Conservation (phyloP, 441 rosid species). For the Populus trichocarpa region DNA sequence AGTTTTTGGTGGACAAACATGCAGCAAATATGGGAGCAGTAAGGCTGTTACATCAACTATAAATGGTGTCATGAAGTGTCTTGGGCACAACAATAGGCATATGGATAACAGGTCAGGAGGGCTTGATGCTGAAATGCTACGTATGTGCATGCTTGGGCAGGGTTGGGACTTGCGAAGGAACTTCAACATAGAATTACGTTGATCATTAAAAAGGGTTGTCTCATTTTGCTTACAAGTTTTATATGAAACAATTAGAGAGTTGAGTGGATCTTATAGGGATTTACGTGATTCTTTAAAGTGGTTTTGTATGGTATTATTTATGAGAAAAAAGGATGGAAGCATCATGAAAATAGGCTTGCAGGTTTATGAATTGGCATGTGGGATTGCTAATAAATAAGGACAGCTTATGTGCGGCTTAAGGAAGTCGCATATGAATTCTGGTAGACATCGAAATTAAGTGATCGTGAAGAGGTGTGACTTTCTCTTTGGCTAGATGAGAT, state of each 20-base stretch:
- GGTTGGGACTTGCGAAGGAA: neutral
- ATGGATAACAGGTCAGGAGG: neutral
- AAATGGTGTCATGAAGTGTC: neutral
- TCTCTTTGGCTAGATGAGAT: too few relatives aligned
- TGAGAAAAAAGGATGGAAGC: too few relatives aligned
- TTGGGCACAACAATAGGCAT: neutral
- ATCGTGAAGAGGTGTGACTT: neutral
- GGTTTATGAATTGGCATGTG: too few relatives aligned
- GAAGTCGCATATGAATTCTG: too few relatives aligned
- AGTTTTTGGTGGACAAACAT: neutral
- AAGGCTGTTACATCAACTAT: neutral
- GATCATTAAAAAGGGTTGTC: neutral
- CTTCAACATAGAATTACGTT: neutral
- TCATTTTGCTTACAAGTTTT: neutral
- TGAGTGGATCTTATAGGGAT: neutral
- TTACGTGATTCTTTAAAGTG: neutral
- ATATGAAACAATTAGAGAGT: neutral
- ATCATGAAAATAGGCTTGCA: too few relatives aligned
- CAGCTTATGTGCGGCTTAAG: too few relatives aligned
- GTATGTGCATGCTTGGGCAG: neutral
- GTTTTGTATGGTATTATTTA: too few relatives aligned
- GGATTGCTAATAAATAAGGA: too few relatives aligned
- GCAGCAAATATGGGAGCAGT: too few relatives aligned
- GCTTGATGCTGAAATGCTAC: neutral
- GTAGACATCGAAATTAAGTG: neutral